These are phyloP conservation scores for Phytophthora fragariae DNA, from an alignment of 352 stramenopile species.

Conservation along the genomic window DNA sequence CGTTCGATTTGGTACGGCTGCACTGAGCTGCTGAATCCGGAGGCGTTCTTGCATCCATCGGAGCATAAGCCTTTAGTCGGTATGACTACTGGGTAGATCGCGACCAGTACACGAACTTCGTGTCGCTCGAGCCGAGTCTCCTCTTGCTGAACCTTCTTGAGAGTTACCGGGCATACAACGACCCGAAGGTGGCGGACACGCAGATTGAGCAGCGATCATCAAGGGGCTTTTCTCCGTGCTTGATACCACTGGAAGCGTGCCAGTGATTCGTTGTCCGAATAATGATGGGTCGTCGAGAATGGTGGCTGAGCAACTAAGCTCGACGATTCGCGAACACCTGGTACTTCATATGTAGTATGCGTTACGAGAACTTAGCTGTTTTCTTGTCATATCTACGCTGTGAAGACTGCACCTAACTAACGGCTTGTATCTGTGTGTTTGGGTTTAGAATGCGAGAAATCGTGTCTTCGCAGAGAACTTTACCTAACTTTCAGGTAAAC, in stretches of 20 bases:
- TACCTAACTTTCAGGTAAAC: constrained; percentile 67
- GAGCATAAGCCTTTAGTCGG: constrained; percentile 40
- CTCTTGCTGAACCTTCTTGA: constrained; percentile 94
- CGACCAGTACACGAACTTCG: constrained; percentile 98
- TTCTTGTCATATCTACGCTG: background rate
- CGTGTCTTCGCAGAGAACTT: too few species aligned
- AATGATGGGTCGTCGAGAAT: constrained; percentile 96
- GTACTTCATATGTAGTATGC: too few species aligned
- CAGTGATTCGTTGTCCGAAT: constrained; percentile 95
- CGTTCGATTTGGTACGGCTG: constrained; percentile 89
- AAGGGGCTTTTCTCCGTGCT: constrained; percentile 94
- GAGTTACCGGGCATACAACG: constrained; percentile 96
- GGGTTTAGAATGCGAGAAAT: too few species aligned
- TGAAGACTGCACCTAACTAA: constrained; percentile 3
- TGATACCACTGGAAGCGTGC: constrained; percentile 92
- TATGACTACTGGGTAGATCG: constrained; percentile 65
- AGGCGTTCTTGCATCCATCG: constrained; percentile 89
- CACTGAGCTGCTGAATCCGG: constrained; percentile 89
- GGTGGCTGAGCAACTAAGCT: constrained; percentile 94
- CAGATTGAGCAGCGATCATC: constrained; percentile 87
- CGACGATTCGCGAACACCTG: constrained; percentile 79
- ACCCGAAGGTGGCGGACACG: constrained; percentile 75
- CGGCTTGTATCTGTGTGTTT: background rate
- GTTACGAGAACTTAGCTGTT: too few species aligned
- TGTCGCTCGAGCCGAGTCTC: constrained; percentile 95